Conservation (phyloP, 352 stramenopile species). For the Globisporangium middletonii region DNA sequence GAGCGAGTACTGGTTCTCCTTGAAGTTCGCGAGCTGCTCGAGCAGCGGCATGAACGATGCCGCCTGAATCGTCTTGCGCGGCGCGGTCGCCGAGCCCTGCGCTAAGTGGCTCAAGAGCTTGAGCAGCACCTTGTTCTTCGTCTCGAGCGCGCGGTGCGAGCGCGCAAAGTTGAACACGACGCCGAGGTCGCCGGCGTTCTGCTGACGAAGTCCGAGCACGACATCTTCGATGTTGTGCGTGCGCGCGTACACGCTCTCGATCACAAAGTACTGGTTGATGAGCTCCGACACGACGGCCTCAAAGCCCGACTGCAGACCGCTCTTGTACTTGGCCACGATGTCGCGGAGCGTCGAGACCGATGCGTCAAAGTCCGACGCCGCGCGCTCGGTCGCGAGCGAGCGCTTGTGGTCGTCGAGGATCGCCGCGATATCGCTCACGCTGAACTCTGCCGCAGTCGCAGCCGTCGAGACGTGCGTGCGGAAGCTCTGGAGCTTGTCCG, state of each 20-base stretch:
- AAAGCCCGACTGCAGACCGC: constrained; percentile 60
- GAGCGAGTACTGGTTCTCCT: constrained; percentile 89
- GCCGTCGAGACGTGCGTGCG: constrained; percentile 35
- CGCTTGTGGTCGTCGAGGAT: constrained; percentile 67
- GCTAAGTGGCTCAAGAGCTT: constrained; percentile 60
- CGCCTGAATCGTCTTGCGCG: constrained; percentile 53
- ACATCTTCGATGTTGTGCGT: constrained; percentile 82
- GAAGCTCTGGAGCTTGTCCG: constrained; percentile 72
- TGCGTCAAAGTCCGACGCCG: constrained; percentile 65
- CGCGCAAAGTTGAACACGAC: constrained; percentile 88
- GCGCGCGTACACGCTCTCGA: constrained; percentile 71
- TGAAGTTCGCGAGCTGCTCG: constrained; percentile 83
- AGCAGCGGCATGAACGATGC: constrained; percentile 76
- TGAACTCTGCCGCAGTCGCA: constrained; percentile 32
- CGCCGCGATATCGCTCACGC: constrained; percentile 41
- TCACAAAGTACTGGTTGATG: constrained; percentile 74
- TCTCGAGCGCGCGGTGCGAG: constrained; percentile 87
- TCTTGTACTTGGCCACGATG: constrained; percentile 70
- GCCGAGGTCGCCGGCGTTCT: constrained; percentile 83
- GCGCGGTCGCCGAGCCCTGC: constrained; percentile 21
- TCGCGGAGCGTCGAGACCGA: constrained; percentile 66
- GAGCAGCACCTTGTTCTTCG: constrained; percentile 80
- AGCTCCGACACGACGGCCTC: constrained; percentile 65
- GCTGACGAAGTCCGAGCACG: constrained; percentile 83
- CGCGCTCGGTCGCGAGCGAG: constrained; percentile 41